Conservation (phyloP, 2,329 filamentous ascomycete genomes). For the Hymenoscyphus scutula region DNA sequence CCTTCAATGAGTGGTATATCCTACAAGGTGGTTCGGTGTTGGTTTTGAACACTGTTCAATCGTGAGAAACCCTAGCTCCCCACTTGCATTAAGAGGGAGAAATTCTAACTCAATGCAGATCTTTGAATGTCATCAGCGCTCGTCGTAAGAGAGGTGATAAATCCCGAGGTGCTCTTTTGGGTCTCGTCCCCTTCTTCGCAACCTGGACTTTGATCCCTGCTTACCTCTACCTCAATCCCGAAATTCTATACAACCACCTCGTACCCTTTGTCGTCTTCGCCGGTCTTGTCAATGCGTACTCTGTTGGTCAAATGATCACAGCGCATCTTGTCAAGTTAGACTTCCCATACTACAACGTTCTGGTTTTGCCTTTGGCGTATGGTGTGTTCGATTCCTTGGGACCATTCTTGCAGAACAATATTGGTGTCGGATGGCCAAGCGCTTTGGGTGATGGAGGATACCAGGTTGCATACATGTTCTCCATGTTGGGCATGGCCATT, state of each 20-base stretch:
- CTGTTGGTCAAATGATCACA: constrained; percentile 92
- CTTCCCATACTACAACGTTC: constrained; percentile 89
- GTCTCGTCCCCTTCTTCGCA: constrained; percentile 75
- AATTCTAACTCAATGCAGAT: constrained; percentile 43
- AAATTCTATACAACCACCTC: constrained; percentile 77
- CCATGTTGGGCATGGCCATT: constrained; percentile 77
- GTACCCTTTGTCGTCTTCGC: constrained; percentile 88
- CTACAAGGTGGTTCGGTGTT: constrained; percentile 79
- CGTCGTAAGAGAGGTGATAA: constrained; percentile 72
- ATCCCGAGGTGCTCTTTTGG: constrained; percentile 72
- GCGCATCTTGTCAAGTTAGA: constrained; percentile 83
- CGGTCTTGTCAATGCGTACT: constrained; percentile 89
- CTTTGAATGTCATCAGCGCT: constrained; percentile 79
- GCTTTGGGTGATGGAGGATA: constrained; percentile 74
- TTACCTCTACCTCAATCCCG: constrained; percentile 83
- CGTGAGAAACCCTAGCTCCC: constrained; percentile 35
- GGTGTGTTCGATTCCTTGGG: constrained; percentile 80
- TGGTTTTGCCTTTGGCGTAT: constrained; percentile 72
- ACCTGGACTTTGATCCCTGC: constrained; percentile 74
- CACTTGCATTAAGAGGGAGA: no score
- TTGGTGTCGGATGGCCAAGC: constrained; percentile 68
- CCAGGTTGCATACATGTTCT: constrained; percentile 88
- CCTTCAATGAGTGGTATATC: constrained; percentile 92
- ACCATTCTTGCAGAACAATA: constrained; percentile 58
- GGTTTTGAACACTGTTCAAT: constrained; percentile 78